A percentile compares a stretch with the other conserved stretches of the same genome.
Evolutionary conservation across 495 filamentous ascomycete species (phyloP).

Genomic region (Podospora bellae-mahoneyi): DNA sequence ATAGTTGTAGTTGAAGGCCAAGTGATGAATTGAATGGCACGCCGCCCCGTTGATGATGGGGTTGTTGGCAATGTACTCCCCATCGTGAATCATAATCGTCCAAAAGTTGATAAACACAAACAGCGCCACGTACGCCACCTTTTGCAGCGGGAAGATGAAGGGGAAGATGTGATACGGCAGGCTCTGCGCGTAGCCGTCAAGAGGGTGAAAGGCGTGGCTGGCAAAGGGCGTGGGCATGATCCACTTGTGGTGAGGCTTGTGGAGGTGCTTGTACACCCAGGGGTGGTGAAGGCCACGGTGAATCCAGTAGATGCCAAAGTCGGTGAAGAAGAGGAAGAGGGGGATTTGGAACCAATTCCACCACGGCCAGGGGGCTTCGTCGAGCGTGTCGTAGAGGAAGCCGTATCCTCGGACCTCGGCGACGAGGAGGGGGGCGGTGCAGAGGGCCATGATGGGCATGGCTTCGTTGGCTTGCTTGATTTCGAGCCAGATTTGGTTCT

Average conservation of each 20-base stretch:
- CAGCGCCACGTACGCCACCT: constrained; percentile 77
- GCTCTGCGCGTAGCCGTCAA: constrained; percentile 91
- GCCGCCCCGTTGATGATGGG: constrained; percentile 91
- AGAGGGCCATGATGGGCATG: constrained; percentile 78
- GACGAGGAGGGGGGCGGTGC: constrained; percentile 81
- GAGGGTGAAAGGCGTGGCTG: constrained; percentile 88
- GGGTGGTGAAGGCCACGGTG: constrained; percentile 88
- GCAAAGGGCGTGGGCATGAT: constrained; percentile 97
- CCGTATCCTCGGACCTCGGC: constrained; percentile 80
- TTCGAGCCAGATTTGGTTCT: constrained; percentile 85
- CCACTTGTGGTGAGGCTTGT: constrained; percentile 99
- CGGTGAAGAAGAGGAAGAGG: constrained; percentile 88
- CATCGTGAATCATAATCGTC: constrained; percentile 97
- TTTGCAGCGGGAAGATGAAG: constrained; percentile 90
- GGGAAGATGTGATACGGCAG: constrained; percentile 92
- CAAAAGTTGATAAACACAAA: constrained; percentile 95
- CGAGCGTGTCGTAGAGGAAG: constrained; percentile 76
- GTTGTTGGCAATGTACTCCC: constrained; percentile 88
- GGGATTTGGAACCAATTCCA: constrained; percentile 89
- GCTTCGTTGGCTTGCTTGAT: constrained; percentile 72
- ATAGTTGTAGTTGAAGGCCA: constrained; percentile 99
- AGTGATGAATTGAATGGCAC: constrained; percentile 77
- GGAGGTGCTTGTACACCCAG: constrained; percentile 75
- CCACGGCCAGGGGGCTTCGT: constrained; percentile 66
- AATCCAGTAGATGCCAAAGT: constrained; percentile 92